Conservation (phyloP, 257 asterid genomes). For the Salvia miltiorrhiza region DNA sequence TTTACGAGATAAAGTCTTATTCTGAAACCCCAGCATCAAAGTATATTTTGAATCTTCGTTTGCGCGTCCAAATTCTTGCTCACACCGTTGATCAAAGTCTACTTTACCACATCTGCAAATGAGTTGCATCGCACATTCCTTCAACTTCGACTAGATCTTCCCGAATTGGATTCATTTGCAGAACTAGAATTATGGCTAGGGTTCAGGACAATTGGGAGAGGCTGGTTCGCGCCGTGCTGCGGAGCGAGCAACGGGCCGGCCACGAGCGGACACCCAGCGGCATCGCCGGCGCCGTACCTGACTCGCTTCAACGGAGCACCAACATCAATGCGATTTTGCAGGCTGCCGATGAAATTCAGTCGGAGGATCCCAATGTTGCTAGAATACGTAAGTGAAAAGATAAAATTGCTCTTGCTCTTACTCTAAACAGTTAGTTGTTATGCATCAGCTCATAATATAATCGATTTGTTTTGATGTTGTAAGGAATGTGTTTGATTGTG, state of each 20-base stretch:
- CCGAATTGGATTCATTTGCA: slow-evolving; percentile 1
- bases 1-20: background rate
- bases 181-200: slow-evolving; percentile 54
- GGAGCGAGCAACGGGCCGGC: slow-evolving; percentile 62
- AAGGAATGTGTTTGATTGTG: background rate
- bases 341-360: slow-evolving; percentile 94
- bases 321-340: slow-evolving; percentile 75
- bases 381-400: slow-evolving; percentile 64
- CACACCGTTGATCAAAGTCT: slow-evolving; percentile 27
- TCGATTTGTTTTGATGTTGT: background rate
- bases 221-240: slow-evolving; percentile 71
- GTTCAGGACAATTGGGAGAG: slow-evolving; percentile 74
- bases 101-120: slow-evolving; percentile 8
- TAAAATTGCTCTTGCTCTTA: background rate
- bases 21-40: background rate
- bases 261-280: slow-evolving; percentile 76
- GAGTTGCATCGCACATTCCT: slow-evolving; percentile 11
- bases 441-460: background rate
- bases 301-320: slow-evolving; percentile 80
- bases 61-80: slow-evolving; percentile 30
- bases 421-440: background rate
- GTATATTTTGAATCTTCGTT: slow-evolving; percentile 3
- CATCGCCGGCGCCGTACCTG: slow-evolving; percentile 91
- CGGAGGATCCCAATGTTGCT: slow-evolving; percentile 84
- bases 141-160: slow-evolving; percentile 25